Evolutionary conservation across 441 rosid genomes (phyloP), one percentile per base, ranked within the genome.

Genomic region (Lepidium campestre): DNA sequence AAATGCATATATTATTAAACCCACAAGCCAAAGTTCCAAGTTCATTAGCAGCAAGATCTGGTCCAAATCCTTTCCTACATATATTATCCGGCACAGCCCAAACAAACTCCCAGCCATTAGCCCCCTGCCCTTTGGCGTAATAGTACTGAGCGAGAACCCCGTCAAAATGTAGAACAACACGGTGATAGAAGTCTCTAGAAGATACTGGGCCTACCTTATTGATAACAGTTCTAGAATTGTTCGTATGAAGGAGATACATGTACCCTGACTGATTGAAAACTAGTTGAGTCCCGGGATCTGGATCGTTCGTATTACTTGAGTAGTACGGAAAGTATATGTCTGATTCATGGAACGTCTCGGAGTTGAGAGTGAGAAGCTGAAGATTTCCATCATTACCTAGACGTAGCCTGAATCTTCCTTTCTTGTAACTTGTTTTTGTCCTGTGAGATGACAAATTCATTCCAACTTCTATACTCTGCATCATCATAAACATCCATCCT

Each of bases 151-250:
- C 58, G 48, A 83, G 68, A 46, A 80, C 73, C 5, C 85, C 83
- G 42, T 83, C 83, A n/a, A 46, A 77, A 49, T 73, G 76, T 5
- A 81, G 50, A 45, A 72, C 76, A 1, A 54, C 82, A 68, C 82
- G 77, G 53, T 20, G 67, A 22, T 83, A 79, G 1, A 0, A 52
- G 18, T 37, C 3, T 10, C 10, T 10, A 4, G 69, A 39, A 29
- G 48, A 3, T 0, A 7, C 10, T 34, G 40, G 17, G 36, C 0
- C 47, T 12, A 36, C 13, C 2, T 52, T 1, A 0, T 40, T 32
- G 46, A 11, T 0, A n/a, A 61, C 42, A 23, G 65, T 27, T 29
- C 48, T 70, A 4, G 62, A 50, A 10, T 67, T 35, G 49, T 66
- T 14, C 1, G 7, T 47, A 18, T 19, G 40, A 37, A 63, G 32